phyloP scores from a whole-genome alignment of 495 filamentous ascomycete species.

The Recurvomyces mirabilis region DNA sequence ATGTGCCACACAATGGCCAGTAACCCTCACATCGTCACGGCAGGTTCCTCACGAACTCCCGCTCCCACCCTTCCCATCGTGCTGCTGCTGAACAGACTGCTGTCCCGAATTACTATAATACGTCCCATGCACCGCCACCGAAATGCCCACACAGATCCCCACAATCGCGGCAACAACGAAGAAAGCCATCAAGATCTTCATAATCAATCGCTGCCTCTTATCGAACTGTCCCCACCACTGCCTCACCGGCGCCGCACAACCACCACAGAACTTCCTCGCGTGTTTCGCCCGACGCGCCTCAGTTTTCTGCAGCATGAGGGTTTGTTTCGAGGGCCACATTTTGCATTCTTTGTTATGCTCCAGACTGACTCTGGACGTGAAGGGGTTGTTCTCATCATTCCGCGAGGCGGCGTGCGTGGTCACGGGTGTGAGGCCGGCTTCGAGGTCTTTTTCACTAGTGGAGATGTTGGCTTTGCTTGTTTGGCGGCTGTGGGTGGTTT shows the following conservation, averaged over 20 bases:
- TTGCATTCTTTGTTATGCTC: constrained; percentile 33
- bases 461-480: constrained; percentile 24
- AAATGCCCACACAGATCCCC: constrained; percentile 52
- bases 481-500: constrained; percentile 9
- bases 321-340: constrained; percentile 34
- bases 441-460: constrained; percentile 30
- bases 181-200: constrained; percentile 45
- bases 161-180: constrained; percentile 48
- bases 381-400: constrained; percentile 13
- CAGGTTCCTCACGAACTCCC: too few species aligned
- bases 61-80: too few species aligned
- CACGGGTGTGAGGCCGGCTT: constrained; percentile 13
- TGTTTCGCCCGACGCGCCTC: constrained; percentile 23
- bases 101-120: constrained; percentile 4
- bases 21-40: too few species aligned
- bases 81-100: background rate
- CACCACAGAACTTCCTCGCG: constrained; percentile 13
- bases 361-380: constrained; percentile 21
- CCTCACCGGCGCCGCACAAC: constrained; percentile 30
- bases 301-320: constrained; percentile 25
- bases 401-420: constrained; percentile 3
- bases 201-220: constrained; percentile 39
- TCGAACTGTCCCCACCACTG: constrained; percentile 31
- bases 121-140: constrained; percentile 37
- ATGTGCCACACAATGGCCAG: too few species aligned